Evolutionary conservation across 768 basidiomycete species (phyloP), one percentile per base, ranked within the genome.

Genomic region (Butyriboletus loyo): DNA sequence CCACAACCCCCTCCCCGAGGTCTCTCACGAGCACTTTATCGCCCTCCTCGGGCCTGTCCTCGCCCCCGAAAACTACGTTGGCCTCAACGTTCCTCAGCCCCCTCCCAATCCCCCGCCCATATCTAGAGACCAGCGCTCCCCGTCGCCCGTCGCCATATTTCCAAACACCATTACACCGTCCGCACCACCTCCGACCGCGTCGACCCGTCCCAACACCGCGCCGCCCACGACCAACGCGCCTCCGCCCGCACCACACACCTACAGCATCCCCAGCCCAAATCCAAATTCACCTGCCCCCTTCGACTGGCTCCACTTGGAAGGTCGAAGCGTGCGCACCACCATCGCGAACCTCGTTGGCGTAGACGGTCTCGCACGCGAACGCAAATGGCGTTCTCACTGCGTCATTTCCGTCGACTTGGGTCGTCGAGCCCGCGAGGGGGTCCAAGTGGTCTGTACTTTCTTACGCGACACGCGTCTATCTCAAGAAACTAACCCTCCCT

Each of bases 291-390:
- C 85, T 0, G 87, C 89, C 0, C 91, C 89, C 0, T 87, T 92
- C 48, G 87, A 92, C 58, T 91, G 90, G 88, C 70, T 93, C 7
- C 89, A 92, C 62, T 88, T 93, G 54, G 90, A 92, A 60, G 90
- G 89, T 5, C 75, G 90, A 3, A 86, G 81, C 0, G 83, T 87
- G 30, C 89, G 87, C 67, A 90, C 87, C 10, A 92, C 89, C 5
- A 69, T 89, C 25, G 84, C 75, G 59, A 92, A 92, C 62, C 81
- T 93, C 28, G 76, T 82, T 28, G 91, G 90, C 6, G 59, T 93
- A 39, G 90, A 92, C 57, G 87, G 89, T 10, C 80, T 92, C 31
- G 89, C 89, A 5, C 79, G 85, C 3, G 91, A 93, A 63, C 80
- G 87, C 27, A 89, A 86, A 60, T 92, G 91, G 91, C 78, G 90